These are phyloP conservation scores for Leccinum subspadiceum DNA, from an alignment of 1,284 basidiomycete genomes.

Conservation along the genomic window DNA sequence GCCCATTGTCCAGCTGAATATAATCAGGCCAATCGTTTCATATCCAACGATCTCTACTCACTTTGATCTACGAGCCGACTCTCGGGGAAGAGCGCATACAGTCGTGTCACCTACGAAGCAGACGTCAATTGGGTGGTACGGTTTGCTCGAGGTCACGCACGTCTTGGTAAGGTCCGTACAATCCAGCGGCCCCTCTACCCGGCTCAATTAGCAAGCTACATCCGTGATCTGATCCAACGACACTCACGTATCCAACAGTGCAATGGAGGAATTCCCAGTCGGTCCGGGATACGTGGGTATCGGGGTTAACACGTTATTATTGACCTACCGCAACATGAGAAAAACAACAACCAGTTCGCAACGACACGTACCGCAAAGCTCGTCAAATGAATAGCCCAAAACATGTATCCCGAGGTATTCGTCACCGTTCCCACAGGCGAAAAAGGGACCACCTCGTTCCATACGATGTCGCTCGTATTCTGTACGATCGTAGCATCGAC, in stretches of 20 bases:
- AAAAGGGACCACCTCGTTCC: conserved; percentile 75
- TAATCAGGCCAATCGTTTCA: conserved; percentile 6
- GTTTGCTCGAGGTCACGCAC: conserved; percentile 39
- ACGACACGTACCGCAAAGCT: conserved; percentile 49
- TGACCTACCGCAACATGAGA: conserved; percentile 46
- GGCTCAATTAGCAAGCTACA: conserved; percentile 5
- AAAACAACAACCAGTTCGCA: not conserved
- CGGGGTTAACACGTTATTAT: conserved; percentile 54
- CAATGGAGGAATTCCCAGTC: conserved; percentile 59
- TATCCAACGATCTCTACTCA: conserved; percentile 28
- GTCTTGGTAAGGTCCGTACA: conserved; percentile 81
- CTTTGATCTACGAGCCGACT: conserved; percentile 67
- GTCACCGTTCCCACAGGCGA: conserved; percentile 55
- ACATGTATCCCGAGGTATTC: conserved; percentile 71
- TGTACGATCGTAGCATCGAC: conserved; percentile 66
- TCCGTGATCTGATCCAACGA: not conserved
- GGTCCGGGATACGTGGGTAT: conserved; percentile 66
- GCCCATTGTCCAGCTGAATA: conserved; percentile 72
- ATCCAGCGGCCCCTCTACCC: conserved; percentile 69
- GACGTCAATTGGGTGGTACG: conserved; percentile 3
- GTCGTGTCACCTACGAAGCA: conserved; percentile 56
- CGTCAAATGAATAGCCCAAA: conserved; percentile 73
- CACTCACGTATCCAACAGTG: conserved; percentile 73
- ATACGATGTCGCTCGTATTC: conserved; percentile 57
- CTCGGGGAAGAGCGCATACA: conserved; percentile 64